phyloP scores from a whole-genome alignment of 768 basidiomycete genomes.

The Brasilioporus rufonigricans region DNA sequence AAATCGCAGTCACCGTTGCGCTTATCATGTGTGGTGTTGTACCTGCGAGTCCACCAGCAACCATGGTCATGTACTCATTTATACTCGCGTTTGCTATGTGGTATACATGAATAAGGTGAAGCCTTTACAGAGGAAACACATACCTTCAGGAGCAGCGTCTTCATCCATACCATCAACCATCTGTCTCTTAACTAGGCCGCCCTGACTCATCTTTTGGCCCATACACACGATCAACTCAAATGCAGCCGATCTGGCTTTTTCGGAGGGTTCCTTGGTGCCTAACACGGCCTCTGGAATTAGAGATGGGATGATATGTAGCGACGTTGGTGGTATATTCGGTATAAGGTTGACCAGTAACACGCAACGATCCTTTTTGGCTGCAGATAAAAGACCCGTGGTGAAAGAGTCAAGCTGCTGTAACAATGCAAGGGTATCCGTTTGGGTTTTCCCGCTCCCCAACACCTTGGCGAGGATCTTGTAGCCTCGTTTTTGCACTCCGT shows the following conservation, averaged over 20 bases:
- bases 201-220: slow-evolving; percentile 88
- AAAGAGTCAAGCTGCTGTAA: slow-evolving; percentile 65
- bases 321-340: slow-evolving; percentile 60
- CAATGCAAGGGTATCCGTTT: slow-evolving; percentile 52
- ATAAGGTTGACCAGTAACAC: slow-evolving; percentile 70
- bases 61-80: slow-evolving; percentile 95
- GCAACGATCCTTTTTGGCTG: slow-evolving; percentile 94
- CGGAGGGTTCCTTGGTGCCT: slow-evolving; percentile 95
- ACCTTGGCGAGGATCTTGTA: slow-evolving; percentile 85
- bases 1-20: slow-evolving; percentile 92
- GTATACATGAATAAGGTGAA: slow-evolving; percentile 13
- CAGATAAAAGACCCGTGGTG: slow-evolving; percentile 64
- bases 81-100: slow-evolving; percentile 63
- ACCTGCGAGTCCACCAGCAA: slow-evolving; percentile 91
- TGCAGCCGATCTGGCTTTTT: slow-evolving; percentile 83
- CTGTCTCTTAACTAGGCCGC: slow-evolving; percentile 76
- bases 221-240: slow-evolving; percentile 89
- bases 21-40: slow-evolving; percentile 98
- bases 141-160: slow-evolving; percentile 48
- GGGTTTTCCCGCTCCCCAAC: slow-evolving; percentile 60
- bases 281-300: slow-evolving; percentile 93
- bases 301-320: slow-evolving; percentile 81
- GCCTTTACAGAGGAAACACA: slow-evolving; percentile 2
- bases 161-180: slow-evolving; percentile 85
- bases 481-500: slow-evolving; percentile 91